Conservation (phyloP, 306 rosid species). For the Luffa acutangula region DNA sequence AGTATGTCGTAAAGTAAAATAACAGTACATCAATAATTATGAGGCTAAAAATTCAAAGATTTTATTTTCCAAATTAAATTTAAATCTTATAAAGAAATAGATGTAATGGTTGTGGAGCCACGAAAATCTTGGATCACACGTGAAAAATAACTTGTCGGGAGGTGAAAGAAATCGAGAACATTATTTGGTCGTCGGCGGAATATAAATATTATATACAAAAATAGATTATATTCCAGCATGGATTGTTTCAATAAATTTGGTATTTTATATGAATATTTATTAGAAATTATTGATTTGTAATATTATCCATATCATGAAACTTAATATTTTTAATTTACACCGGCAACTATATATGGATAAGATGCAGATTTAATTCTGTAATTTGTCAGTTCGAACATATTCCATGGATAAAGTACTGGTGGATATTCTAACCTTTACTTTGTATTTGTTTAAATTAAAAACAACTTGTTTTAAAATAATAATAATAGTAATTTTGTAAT, state of each 20-base stretch:
- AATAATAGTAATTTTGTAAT: too few species aligned
- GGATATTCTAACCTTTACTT: too few species aligned
- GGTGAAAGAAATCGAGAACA: not conserved
- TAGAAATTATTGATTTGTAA: not conserved
- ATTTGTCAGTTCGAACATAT: too few species aligned
- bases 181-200: not conserved
- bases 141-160: slow-evolving; percentile 3
- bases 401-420: too few species aligned
- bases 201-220: not conserved
- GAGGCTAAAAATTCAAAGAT: not conserved
- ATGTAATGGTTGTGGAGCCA: not conserved
- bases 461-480: too few species aligned
- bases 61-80: not conserved
- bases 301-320: not conserved
- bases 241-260: not conserved
- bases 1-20: too few species aligned
- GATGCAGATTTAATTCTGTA: not conserved
- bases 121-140: slow-evolving; percentile 2
- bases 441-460: too few species aligned
- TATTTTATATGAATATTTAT: not conserved
- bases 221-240: not conserved
- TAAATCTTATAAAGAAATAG: not conserved
- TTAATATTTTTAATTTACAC: not conserved
- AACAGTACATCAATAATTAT: too few species aligned
- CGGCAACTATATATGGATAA: not conserved